Evolutionary conservation across 768 basidiomycete genomes (phyloP).

Genomic region (Lanmaoa rubissima): DNA sequence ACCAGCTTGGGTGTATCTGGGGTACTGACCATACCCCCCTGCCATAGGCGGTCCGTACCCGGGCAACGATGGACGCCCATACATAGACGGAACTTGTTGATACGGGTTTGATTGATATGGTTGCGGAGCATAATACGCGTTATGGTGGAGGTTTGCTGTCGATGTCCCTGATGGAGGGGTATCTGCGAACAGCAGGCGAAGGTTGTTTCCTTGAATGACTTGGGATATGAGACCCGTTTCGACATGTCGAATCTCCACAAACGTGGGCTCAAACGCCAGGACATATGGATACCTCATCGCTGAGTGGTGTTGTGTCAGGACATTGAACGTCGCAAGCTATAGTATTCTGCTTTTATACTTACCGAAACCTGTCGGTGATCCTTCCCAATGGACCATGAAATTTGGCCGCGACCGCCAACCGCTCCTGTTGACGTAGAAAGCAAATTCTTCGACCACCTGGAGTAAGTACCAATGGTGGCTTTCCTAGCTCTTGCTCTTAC

Average conservation of each 20-base stretch:
- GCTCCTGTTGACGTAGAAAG: slow-evolving; percentile 97
- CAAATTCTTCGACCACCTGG: slow-evolving; percentile 67
- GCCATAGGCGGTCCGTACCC: slow-evolving; percentile 25
- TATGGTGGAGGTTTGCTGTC: slow-evolving; percentile 40
- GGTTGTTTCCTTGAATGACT: slow-evolving; percentile 90
- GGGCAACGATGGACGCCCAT: slow-evolving; percentile 27
- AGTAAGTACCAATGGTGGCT: slow-evolving; percentile 5
- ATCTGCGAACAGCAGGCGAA: slow-evolving; percentile 90
- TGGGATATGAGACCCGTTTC: slow-evolving; percentile 90
- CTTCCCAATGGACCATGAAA: slow-evolving; percentile 98
- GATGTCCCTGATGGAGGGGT: slow-evolving; percentile 85
- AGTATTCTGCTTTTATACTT: slow-evolving; percentile 32
- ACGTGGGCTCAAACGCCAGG: slow-evolving; percentile 92
- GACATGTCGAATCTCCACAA: slow-evolving; percentile 95
- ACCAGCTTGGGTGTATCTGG: slow-evolving; percentile 49
- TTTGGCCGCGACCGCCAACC: slow-evolving; percentile 87
- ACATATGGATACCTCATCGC: slow-evolving; percentile 97
- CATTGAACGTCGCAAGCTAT: neutral
- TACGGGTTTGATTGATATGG: slow-evolving; percentile 34
- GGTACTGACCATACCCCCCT: slow-evolving; percentile 40
- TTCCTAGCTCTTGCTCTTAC: slow-evolving; percentile 43
- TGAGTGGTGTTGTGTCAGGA: slow-evolving; percentile 33
- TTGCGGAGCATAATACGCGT: slow-evolving; percentile 33
- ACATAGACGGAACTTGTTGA: slow-evolving; percentile 27
- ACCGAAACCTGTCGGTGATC: slow-evolving; percentile 93